phyloP scores from a whole-genome alignment of 2,329 filamentous ascomycete genomes.

The Pleochaeta shiraiana region DNA sequence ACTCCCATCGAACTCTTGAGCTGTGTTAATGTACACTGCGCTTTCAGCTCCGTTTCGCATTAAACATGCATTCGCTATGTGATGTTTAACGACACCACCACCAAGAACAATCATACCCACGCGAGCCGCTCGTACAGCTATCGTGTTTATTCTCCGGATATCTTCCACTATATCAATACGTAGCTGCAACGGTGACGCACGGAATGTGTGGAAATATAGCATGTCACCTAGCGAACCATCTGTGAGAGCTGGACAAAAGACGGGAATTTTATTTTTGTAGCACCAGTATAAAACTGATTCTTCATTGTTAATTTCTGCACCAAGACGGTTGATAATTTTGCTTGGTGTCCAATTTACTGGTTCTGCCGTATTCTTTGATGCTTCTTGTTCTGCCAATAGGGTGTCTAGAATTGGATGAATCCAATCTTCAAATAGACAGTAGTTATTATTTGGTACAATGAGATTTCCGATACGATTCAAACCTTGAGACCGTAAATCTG shows the following conservation, averaged over 20 bases:
- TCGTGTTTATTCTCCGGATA: constrained; percentile 78
- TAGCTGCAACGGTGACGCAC: constrained; percentile 59
- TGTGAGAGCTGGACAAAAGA: constrained; percentile 91
- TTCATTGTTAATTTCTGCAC: constrained; percentile 86
- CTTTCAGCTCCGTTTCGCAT: constrained; percentile 97
- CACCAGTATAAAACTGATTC: constrained; percentile 87
- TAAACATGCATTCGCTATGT: constrained; percentile 91
- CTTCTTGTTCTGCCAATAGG: constrained; percentile 88
- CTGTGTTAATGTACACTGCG: constrained; percentile 95
- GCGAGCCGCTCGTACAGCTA: constrained; percentile 67
- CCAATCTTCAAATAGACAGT: constrained; percentile 97
- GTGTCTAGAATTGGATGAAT: constrained; percentile 82
- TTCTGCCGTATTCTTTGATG: constrained; percentile 42
- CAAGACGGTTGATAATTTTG: constrained; percentile 73
- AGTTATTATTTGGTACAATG: constrained; percentile 89
- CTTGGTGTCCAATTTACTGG: constrained; percentile 82
- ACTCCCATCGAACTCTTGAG: constrained; percentile 91
- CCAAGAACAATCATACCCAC: constrained; percentile 92
- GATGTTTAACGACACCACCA: constrained; percentile 91
- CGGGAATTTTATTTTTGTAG: constrained; percentile 86
- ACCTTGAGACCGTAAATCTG: constrained; percentile 58
- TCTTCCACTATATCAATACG: constrained; percentile 86
- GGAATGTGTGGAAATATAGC: constrained; percentile 97
- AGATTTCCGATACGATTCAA: constrained; percentile 94
- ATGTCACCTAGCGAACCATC: constrained; percentile 94